Conservation (phyloP, 2,329 filamentous ascomycete genomes). For the Aspergillus melleus region DNA sequence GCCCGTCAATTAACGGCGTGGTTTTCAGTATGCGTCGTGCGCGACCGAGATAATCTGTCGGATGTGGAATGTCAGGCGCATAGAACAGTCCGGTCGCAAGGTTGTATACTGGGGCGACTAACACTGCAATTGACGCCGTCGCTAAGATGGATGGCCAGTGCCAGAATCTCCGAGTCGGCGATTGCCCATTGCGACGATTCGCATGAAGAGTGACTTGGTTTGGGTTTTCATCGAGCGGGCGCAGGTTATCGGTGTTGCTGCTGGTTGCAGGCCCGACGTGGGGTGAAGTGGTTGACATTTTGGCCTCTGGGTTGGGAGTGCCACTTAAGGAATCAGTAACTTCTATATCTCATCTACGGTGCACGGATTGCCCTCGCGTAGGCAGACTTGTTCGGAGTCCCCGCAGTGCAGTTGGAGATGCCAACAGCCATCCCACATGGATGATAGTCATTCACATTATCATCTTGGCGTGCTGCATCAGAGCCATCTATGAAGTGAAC, state of each 20-base stretch:
- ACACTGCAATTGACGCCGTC: not conserved
- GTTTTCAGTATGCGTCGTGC: not conserved
- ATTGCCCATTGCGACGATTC: not conserved
- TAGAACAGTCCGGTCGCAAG: not conserved
- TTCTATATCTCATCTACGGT: no score
- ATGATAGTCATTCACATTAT: not conserved
- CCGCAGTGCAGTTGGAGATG: not conserved
- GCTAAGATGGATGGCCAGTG: not conserved
- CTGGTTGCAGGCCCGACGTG: not conserved
- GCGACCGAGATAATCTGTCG: not conserved
- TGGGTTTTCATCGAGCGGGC: not conserved
- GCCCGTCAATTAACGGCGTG: not conserved
- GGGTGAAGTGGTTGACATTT: not conserved
- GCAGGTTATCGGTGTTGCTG: not conserved
- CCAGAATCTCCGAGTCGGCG: not conserved
- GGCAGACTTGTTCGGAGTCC: not conserved
- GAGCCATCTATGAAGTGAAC: not conserved
- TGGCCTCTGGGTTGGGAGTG: not conserved
- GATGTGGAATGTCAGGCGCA: not conserved
- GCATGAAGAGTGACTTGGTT: not conserved
- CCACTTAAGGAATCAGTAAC: rapidly evolving
- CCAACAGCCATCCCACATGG: not conserved
- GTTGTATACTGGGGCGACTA: not conserved
- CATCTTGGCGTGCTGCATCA: not conserved
- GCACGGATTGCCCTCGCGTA: not conserved